Base-by-base conservation (phyloP, 1,139 yeast species). In the Zygosaccharomyces sapae region DNA sequence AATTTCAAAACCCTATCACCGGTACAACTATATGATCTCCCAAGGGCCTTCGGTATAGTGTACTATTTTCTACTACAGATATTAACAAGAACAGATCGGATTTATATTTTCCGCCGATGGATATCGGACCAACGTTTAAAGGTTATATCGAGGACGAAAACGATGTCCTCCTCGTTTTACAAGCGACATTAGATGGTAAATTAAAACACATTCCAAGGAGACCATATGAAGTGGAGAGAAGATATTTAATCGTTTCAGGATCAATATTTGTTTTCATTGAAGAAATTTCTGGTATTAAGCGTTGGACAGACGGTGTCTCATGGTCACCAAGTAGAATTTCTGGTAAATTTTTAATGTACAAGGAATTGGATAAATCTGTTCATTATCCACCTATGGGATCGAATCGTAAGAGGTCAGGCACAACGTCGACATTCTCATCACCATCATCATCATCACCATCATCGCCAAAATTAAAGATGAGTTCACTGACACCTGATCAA, bases 301-400 rank as follows among this genome's bases (percentile, higher is more conserved):
- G 97, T 47, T 89, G 97, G 97, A 89, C 97, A 0, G 97, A 89
- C 62, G 96, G 96, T 12, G 79, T 86, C 18, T 76, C 90, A 9
- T 89, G 97, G 97, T 81, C 90, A 1, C 96, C 97, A 0, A 83
- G 94, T 2, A 71, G 97, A 44, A 87, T 89, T 29, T 72, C 87
- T 37, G 95, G 95, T 3, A 73, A 94, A 49, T 89, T 89, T 57
- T 70, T 89, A 36, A 83, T 89, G 7, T 89, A 89, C 65, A 76
- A 95, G 37, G 94, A 86, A 64, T 69, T 86, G 45, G 89, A 86
- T 58, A 61, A 56, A 41, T 27, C 31, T 4, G 8, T 27, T 12
- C 20, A 25, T 4, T 27, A 31, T 12, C 39, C 37, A 13, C 37
- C 48, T 13, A 10, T 44, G 12, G 20, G 13, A 3, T 2, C 40